Evolutionary conservation across 768 basidiomycete species (phyloP).

Genomic region (Zangia roseola): DNA sequence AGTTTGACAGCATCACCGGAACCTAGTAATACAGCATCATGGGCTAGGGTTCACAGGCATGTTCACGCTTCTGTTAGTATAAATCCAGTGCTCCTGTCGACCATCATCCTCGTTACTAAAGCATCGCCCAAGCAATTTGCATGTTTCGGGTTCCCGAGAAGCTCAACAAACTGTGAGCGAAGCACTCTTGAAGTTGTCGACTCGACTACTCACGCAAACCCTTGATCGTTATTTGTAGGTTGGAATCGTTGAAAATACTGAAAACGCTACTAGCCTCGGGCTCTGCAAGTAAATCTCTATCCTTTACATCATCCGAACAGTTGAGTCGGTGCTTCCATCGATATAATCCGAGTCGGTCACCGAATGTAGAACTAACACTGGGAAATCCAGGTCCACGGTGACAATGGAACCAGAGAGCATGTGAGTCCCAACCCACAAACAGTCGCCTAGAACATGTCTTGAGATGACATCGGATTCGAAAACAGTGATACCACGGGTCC

Average conservation of each 20-base stretch:
- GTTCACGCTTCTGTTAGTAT: too few relatives aligned
- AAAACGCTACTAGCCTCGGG: not conserved
- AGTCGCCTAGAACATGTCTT: not conserved
- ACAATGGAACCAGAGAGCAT: not conserved
- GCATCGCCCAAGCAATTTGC: too few relatives aligned
- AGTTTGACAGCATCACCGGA: too few relatives aligned
- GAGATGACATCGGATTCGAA: not conserved
- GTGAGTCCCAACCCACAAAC: not conserved
- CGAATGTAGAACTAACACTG: not conserved
- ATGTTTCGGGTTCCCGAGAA: not conserved
- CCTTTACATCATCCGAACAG: slow-evolving; percentile 3
- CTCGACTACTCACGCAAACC: not conserved
- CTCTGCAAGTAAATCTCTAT: not conserved
- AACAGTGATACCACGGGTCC: not conserved
- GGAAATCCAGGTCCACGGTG: slow-evolving; percentile 10
- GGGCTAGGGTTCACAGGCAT: too few relatives aligned
- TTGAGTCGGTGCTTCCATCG: slow-evolving; percentile 7
- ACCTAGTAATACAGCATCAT: too few relatives aligned
- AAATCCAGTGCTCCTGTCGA: too few relatives aligned
- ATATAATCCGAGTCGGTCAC: too few relatives aligned
- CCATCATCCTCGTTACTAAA: too few relatives aligned
- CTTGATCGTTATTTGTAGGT: not conserved
- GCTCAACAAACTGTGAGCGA: slow-evolving; percentile 10
- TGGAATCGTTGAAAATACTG: not conserved
- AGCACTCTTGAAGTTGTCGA: not conserved